These are phyloP conservation scores for Luzula sylvatica DNA, from an alignment of 176 grass and related monocot genomes.

Conservation along the genomic window DNA sequence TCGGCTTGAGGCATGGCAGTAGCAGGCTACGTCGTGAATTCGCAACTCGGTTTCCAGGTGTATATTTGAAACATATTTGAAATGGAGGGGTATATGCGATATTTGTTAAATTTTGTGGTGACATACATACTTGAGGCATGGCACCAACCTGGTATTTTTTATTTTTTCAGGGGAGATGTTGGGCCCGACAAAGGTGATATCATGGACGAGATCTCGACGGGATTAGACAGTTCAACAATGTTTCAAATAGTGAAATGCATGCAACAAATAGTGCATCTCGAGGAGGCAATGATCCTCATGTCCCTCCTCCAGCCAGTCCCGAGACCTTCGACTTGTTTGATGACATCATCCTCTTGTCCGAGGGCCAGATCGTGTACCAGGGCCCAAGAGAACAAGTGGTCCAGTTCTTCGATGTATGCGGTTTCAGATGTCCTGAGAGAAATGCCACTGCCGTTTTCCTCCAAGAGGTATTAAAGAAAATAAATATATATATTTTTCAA, in stretches of 20 bases:
- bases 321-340: constrained; percentile 95
- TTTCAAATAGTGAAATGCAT: constrained; percentile 95
- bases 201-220: constrained; percentile 99
- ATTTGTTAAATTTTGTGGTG: too few relatives aligned
- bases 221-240: constrained; percentile 89
- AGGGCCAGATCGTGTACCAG: constrained; percentile 98
- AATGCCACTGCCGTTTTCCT: constrained; percentile 98
- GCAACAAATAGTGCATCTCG: constrained; percentile 94
- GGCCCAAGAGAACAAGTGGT: constrained; percentile 64
- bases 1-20: too few relatives aligned
- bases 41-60: too few relatives aligned
- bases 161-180: constrained; percentile 74
- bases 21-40: too few relatives aligned
- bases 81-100: too few relatives aligned
- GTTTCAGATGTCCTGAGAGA: constrained; percentile 71
- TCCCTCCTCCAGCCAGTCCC: constrained; percentile 93
- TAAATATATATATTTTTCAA: neutral
- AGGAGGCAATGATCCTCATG: constrained; percentile 96
- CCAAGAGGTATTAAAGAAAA: constrained; percentile 53
- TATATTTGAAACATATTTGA: too few relatives aligned
- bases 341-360: constrained; percentile 85
- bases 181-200: constrained; percentile 82
- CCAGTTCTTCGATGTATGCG: constrained; percentile 66
- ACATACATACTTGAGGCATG: too few relatives aligned
- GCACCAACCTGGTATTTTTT: neutral